phyloP scores from a whole-genome alignment of 169 alveolate species.

The Plasmodium knowlesi region DNA sequence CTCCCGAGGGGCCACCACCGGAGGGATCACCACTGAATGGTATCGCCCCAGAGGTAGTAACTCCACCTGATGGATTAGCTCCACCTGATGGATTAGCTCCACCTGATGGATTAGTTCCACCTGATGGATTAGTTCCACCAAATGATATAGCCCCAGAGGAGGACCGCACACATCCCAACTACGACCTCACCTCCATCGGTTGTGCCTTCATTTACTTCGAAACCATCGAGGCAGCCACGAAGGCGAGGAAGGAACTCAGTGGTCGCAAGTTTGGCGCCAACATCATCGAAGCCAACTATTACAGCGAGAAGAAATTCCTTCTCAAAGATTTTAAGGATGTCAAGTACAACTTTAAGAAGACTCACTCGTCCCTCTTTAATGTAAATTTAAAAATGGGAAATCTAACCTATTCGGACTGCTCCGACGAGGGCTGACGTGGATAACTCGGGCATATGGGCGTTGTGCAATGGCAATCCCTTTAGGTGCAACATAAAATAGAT shows the following conservation, averaged over 20 bases:
- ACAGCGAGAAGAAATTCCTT: constrained; percentile 74
- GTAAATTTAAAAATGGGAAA: constrained; percentile 38
- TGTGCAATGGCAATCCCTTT: too few species aligned
- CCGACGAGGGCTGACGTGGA: constrained; percentile 15
- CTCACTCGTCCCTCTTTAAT: constrained; percentile 56
- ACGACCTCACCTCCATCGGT: constrained; percentile 77
- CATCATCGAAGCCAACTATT: constrained; percentile 84
- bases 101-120: not conserved
- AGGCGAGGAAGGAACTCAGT: constrained; percentile 81
- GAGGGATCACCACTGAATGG: not conserved
- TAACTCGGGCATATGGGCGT: too few species aligned
- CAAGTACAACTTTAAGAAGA: constrained; percentile 76
- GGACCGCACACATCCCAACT: constrained; percentile 39
- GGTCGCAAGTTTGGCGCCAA: constrained; percentile 82
- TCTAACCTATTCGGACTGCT: constrained; percentile 47
- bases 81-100: not conserved
- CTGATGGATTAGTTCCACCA: not conserved
- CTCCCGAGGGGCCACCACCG: not conserved
- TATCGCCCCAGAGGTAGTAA: not conserved
- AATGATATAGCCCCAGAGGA: constrained; percentile 5
- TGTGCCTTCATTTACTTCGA: constrained; percentile 81
- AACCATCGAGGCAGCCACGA: constrained; percentile 79
- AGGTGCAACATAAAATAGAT: too few species aligned
- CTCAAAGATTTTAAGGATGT: constrained; percentile 75
- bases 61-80: not conserved